A percentile compares a stretch with the other conserved stretches of the same genome.
These are phyloP conservation scores for Datura wrightii DNA, from an alignment of 257 asterid genomes.

Conservation along the genomic window DNA sequence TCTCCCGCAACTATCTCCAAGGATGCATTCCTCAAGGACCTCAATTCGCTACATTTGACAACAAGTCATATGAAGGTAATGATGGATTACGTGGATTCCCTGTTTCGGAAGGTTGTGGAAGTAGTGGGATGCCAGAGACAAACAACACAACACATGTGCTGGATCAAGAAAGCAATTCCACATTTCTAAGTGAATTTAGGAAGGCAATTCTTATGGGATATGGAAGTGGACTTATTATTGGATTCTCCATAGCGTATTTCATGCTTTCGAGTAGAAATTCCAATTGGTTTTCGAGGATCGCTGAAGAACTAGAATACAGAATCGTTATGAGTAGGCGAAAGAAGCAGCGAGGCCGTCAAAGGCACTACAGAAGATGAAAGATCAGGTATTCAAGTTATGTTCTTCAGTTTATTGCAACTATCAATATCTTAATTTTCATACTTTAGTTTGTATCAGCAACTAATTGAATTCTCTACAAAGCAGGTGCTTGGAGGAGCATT, in stretches of 20 bases:
- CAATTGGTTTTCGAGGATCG: background rate
- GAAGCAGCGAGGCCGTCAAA: background rate
- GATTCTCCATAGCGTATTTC: constrained; percentile 20
- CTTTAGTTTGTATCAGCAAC: too few relatives aligned
- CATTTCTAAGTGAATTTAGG: constrained; percentile 20
- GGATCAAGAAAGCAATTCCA: background rate
- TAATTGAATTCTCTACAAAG: too few relatives aligned
- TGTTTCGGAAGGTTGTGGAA: background rate
- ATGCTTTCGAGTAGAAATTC: constrained; percentile 5
- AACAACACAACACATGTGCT: background rate
- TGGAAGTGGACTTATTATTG: constrained; percentile 34
- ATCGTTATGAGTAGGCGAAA: background rate
- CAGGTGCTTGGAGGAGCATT: too few relatives aligned
- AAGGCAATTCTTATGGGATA: constrained; percentile 37
- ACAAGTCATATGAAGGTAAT: background rate
- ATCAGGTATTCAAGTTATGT: too few relatives aligned
- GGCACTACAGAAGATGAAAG: background rate
- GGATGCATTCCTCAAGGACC: background rate
- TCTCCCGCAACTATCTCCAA: background rate
- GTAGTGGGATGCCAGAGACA: background rate
- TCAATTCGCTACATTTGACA: background rate
- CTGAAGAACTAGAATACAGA: background rate
- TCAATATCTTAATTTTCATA: too few relatives aligned
- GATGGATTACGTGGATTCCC: background rate
- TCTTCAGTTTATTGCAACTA: too few relatives aligned